Evolutionary conservation across 2,329 filamentous ascomycete species (phyloP), one percentile per base, ranked within the genome.

Genomic region (Verticillium zaregamsianum): DNA sequence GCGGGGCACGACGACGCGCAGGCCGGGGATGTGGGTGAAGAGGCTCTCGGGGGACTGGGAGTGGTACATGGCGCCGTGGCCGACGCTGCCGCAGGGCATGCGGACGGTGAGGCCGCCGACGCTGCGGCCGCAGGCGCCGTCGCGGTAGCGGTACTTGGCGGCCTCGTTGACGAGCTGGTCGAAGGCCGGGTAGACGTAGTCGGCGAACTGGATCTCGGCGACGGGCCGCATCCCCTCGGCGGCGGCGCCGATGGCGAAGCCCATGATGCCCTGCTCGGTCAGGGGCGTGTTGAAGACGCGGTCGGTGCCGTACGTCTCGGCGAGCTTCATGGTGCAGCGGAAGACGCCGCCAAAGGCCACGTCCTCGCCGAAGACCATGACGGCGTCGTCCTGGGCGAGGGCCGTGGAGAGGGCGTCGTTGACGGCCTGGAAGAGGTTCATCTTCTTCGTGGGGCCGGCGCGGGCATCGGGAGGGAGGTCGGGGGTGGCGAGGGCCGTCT

Each of bases 341-440:
- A 99, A 99, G 17, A 99, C 95, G 60, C 95, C 95, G 52, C 95
- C 95, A 66, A 99, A 99, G 15, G 95, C 92, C 8, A 99, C 93
- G 72, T 99, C 95, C 76, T 99, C 95, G 52, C 95, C 95, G 70
- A 99, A 99, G 11, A 99, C 83, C 61, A 98, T 80, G 25, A 97
- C 92, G 20, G 89, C 88, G 66, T 96, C 92, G 69, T 97, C 93
- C 39, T 89, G 86, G 17, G 90, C 86, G 32, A 99, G 83, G 28
- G 94, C 92, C 63, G 90, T 91, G 25, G 90, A 86, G 25, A 99
- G 82, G 12, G 94, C 93, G 66, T 94, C 88, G 73, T 98, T 98
- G 80, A 99, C 88, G 58, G 95, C 90, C 74, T 96, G 92, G 79
- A 95, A 97, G 40, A 97, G 84, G 77, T 98, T 98, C 83, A 96